Base-by-base conservation (phyloP, 352 stramenopile genomes). In the Halophytophthora batemanensis region DNA sequence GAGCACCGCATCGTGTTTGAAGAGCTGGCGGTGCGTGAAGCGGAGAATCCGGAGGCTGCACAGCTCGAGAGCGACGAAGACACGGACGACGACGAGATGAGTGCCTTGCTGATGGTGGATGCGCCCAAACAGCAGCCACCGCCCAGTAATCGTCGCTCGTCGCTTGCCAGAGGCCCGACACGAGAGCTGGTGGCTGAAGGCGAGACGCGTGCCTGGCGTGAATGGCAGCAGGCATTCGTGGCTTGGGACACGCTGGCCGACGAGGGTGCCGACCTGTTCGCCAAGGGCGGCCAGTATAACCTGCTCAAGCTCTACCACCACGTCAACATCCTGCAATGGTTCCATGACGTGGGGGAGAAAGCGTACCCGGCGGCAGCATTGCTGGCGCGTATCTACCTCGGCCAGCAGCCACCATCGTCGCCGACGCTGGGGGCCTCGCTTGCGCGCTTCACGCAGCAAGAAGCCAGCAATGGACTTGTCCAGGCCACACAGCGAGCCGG, bases 321-420 rank as follows among this genome's bases (percentile, higher is more conserved):
- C 34, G 66, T 75, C 42, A 34, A 75, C 43, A 65, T 75, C 39
- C 59, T 75, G 2, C 59, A 61, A 38, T 75, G 66, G 66, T 71
- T 75, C 42, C 58, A 47, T 28, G 50, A 64, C n/a, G 40, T 63
- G 41, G 66, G 66, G 10, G 50, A 65, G 36, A 56, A 66, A 22
- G 39, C 59, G 1, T 43, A 71, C 12, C 61, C 66, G 45, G 53
- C 61, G 34, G 61, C 60, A 11, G 59, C 66, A 12, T 47, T 74
- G 25, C 43, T 74, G 6, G 66, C 66, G 14, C 66, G 66, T 11
- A 58, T 64, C 14, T 71, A 75, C 36, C 51, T 75, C 38, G 54
- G 54, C 1, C 53, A 54, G 15, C 61, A 61, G 45, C 19, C 18
- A 17, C 29, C 50, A 44, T 50, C 37, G 36, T 55, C 38, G 41